Evolutionary conservation across 192 early-diverging fungal species (phyloP).

Genomic region (Podila minutissima): DNA sequence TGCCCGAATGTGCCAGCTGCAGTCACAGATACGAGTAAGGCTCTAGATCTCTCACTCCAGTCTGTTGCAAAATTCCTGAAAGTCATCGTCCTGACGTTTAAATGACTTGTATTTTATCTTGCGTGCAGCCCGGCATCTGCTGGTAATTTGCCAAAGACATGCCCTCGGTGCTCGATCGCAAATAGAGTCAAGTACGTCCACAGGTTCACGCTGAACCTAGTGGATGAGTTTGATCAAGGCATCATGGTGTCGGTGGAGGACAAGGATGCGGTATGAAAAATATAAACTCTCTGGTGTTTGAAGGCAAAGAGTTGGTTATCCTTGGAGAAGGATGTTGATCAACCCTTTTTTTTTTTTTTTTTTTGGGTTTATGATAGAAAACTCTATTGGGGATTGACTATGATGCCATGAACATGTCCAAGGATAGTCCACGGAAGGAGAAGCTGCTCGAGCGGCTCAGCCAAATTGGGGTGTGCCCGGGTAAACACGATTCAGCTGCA

Average conservation of each 20-base stretch:
- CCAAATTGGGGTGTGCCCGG: conserved; percentile 7
- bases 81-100: too few relatives aligned
- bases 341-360: neutral
- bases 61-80: too few relatives aligned
- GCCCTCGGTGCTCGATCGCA: neutral
- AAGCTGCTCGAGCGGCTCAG: neutral
- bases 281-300: neutral
- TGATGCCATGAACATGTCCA: conserved; percentile 4
- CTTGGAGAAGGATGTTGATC: neutral
- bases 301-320: neutral
- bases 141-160: neutral
- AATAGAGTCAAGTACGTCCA: neutral
- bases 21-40: conserved; percentile 17
- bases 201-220: conserved; percentile 13
- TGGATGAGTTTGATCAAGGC: conserved; percentile 16
- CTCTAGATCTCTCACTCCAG: neutral
- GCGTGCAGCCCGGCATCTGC: too few relatives aligned
- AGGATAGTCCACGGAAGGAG: neutral
- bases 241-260: conserved; percentile 19
- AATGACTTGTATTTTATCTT: too few relatives aligned
- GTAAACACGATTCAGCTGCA: too few relatives aligned
- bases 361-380: neutral
- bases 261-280: conserved; percentile 13
- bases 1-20: conserved; percentile 8
- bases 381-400: conserved; percentile 4